Conservation (phyloP, 2,329 filamentous ascomycete species). For the Trichoderma cornu-damae region DNA sequence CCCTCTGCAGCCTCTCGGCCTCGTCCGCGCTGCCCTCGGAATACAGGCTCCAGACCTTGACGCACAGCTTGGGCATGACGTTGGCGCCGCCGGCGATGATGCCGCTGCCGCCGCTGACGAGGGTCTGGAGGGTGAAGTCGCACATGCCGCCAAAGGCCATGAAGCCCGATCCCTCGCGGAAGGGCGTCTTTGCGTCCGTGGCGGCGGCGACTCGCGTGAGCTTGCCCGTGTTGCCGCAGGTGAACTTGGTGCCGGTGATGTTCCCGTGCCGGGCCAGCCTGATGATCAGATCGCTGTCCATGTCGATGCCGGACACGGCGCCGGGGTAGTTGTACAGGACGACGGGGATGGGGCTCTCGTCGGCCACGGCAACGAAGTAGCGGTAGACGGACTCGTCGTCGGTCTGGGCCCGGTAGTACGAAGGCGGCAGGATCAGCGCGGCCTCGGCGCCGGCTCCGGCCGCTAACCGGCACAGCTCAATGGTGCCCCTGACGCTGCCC, state of each 20-base stretch:
- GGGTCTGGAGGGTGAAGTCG: slow-evolving; percentile 80
- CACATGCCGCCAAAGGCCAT: slow-evolving; percentile 85
- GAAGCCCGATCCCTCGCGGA: slow-evolving; percentile 58
- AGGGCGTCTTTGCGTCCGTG: slow-evolving; percentile 64
- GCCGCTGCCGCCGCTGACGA: slow-evolving; percentile 71
- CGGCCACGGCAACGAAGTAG: slow-evolving; percentile 71
- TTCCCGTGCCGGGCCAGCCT: slow-evolving; percentile 73
- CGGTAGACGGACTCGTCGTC: slow-evolving; percentile 68
- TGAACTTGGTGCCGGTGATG: slow-evolving; percentile 86
- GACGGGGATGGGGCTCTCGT: slow-evolving; percentile 68
- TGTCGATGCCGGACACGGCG: slow-evolving; percentile 78
- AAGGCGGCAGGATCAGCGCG: slow-evolving; percentile 71
- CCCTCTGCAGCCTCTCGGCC: slow-evolving; percentile 68
- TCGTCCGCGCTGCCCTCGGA: slow-evolving; percentile 67
- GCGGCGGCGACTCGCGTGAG: slow-evolving; percentile 74
- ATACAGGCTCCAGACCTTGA: slow-evolving; percentile 73
- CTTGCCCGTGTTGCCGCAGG: slow-evolving; percentile 85
- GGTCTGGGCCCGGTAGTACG: slow-evolving; percentile 74
- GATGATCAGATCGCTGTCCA: slow-evolving; percentile 84
- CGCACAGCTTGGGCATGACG: slow-evolving; percentile 76
- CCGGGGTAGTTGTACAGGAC: slow-evolving; percentile 90
- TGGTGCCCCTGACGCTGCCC: slow-evolving; percentile 74
- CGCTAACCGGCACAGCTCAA: slow-evolving; percentile 65
- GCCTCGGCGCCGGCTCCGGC: slow-evolving; percentile 70
- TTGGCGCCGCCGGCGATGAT: slow-evolving; percentile 85